phyloP scores from a whole-genome alignment of 306 rosid species.

The Carpinus viminea region DNA sequence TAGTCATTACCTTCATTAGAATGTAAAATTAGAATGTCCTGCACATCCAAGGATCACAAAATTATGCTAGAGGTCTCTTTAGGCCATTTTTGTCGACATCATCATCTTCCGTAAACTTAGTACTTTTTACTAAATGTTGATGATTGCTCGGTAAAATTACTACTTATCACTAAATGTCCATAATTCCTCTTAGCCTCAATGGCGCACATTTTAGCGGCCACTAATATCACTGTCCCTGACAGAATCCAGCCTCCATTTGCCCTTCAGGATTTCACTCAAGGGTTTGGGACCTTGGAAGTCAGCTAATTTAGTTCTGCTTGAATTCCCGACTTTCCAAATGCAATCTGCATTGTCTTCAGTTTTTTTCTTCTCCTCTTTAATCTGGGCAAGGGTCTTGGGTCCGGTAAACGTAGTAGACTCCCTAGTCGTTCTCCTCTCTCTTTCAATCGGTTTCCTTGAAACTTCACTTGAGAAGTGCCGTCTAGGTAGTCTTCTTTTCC shows the following conservation, averaged over 20 bases:
- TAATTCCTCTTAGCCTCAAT: constrained; percentile 8
- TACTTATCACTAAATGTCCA: constrained; percentile 14
- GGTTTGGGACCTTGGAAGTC: constrained; percentile 70
- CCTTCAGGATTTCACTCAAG: constrained; percentile 60
- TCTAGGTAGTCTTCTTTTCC: constrained; percentile 38
- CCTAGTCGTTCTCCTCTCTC: constrained; percentile 34
- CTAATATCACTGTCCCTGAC: constrained; percentile 23
- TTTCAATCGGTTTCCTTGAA: constrained; percentile 43
- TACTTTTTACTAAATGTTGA: constrained; percentile 10
- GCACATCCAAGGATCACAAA: constrained; percentile 10
- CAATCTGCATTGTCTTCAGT: constrained; percentile 32
- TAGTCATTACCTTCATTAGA: constrained; percentile 16
- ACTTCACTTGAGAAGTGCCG: constrained; percentile 35
- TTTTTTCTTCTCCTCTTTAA: constrained; percentile 60
- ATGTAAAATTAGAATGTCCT: constrained; percentile 4
- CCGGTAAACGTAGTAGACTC: constrained; percentile 52
- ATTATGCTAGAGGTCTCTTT: constrained; percentile 15
- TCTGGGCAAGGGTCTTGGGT: constrained; percentile 74
- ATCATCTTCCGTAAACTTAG: constrained; percentile 15
- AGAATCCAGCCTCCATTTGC: constrained; percentile 41
- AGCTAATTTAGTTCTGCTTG: constrained; percentile 14
- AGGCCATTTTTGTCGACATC: constrained; percentile 4
- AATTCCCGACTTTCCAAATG: neutral
- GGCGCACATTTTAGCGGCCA: constrained; percentile 26
- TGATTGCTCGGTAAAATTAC: constrained; percentile 15